Percentiles rank a stretch among this genome's conserved stretches.
Conservation (phyloP, 306 rosid genomes). For the Cucumis cinereus region DNA sequence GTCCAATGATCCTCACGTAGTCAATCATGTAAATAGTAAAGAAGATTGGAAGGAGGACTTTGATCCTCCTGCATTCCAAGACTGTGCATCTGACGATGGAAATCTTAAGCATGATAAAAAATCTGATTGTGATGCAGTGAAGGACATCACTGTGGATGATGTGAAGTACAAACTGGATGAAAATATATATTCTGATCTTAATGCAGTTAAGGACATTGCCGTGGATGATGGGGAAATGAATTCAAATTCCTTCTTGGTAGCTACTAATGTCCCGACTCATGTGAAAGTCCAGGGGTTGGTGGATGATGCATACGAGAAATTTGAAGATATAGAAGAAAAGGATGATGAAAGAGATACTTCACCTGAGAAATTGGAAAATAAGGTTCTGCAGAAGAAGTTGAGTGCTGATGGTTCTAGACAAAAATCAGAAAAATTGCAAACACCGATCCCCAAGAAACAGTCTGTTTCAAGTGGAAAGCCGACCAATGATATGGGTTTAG, state of each 20-base stretch:
- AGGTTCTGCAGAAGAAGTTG: slow-evolving; percentile 26
- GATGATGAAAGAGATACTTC: slow-evolving; percentile 37
- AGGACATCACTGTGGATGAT: slow-evolving; percentile 86
- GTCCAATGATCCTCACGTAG: slow-evolving; percentile 28
- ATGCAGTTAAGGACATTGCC: slow-evolving; percentile 77
- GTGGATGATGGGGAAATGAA: slow-evolving; percentile 79
- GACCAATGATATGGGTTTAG: slow-evolving; percentile 28
- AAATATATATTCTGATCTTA: slow-evolving; percentile 31
- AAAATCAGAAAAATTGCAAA: slow-evolving; percentile 47
- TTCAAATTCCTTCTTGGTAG: slow-evolving; percentile 23
- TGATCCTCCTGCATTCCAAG: slow-evolving; percentile 64
- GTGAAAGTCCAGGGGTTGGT: slow-evolving; percentile 39
- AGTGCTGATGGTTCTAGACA: slow-evolving; percentile 40
- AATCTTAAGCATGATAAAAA: slow-evolving; percentile 37
- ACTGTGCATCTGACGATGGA: slow-evolving; percentile 62
- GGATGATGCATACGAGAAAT: slow-evolving; percentile 29
- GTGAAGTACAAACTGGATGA: slow-evolving; percentile 60
- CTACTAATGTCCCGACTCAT: slow-evolving; percentile 27
- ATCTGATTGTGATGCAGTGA: slow-evolving; percentile 48
- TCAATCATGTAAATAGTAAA: slow-evolving; percentile 27
- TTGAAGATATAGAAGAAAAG: slow-evolving; percentile 27
- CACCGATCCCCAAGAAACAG: slow-evolving; percentile 41
- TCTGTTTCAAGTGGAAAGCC: slow-evolving; percentile 31
- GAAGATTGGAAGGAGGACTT: slow-evolving; percentile 59
- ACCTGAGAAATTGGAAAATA: slow-evolving; percentile 32